Evolutionary conservation across 75 land plant genomes (phyloP), one percentile per base, ranked within the genome.

Genomic region (Azolla pinnata): DNA sequence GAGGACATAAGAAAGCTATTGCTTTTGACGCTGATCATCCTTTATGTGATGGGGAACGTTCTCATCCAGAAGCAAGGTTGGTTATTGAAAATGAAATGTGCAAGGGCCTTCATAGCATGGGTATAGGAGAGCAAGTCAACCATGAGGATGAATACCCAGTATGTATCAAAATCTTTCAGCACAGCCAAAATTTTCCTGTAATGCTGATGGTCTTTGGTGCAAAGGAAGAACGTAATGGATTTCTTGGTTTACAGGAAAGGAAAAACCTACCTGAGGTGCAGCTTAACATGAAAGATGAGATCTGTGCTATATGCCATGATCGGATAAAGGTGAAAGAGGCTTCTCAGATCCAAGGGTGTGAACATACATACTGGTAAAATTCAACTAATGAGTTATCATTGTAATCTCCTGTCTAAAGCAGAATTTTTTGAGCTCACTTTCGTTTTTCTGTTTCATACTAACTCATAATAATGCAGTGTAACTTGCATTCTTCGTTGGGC

Each of bases 291-390:
- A 4, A 14, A 48, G 27, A 29, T 31, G 81, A 78, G 30, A 1
- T 77, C 23, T 92, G 97, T 70, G 97, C 97, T 2, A 92, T 92
- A 23, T 92, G 97, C 60, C 74, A 72, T 67, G 86, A 92, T 51
- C 74, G 63, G 70, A 92, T 82, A 31, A 28, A 42, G 29, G 68
- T 81, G 48, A 75, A 79, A 62, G 97, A 92, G 51, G 82, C 77
- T 28, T 83, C 97, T 34, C 82, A 82, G 60, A 78, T 92, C 54
- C 87, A 88, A 83, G 96, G 96, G 57, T 93, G 98, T 81, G 95
- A 93, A 78, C 98, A 92, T 51, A 75, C 89, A 27, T 92, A 92
- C 77, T 92, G 97, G 97, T 88, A 71, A 74, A 77, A 63, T 26
- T 58, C 16, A 31, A 27, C 24, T 24, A 18, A 29, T 51, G 17